These are phyloP conservation scores for Dryas drummondii DNA, from an alignment of 306 rosid genomes.

Conservation along the genomic window DNA sequence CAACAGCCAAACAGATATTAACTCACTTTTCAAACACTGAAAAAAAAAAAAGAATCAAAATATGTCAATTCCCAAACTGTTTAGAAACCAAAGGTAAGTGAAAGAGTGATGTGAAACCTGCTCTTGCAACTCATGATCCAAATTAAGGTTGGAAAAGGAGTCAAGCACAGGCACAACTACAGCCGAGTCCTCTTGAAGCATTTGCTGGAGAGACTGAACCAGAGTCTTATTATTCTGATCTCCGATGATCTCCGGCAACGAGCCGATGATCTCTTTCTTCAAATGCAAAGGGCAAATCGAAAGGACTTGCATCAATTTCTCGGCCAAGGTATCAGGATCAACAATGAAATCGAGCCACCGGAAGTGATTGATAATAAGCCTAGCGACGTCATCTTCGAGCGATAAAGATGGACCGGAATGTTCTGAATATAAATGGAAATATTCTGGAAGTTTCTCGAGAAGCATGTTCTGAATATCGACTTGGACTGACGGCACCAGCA, in stretches of 20 bases:
- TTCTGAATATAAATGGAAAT: conserved; percentile 21
- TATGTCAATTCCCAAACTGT: not conserved
- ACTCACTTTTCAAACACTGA: too few species aligned
- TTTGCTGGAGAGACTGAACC: conserved; percentile 36
- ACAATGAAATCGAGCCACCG: conserved; percentile 45
- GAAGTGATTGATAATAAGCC: conserved; percentile 41
- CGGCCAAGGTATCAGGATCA: conserved; percentile 32
- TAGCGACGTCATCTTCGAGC: conserved; percentile 36
- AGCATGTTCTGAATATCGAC: conserved; percentile 34
- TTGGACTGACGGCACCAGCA: conserved; percentile 37
- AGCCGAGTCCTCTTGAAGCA: conserved; percentile 39
- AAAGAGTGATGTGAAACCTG: conserved; percentile 23
- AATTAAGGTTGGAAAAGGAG: conserved; percentile 36
- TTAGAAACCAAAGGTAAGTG: not conserved
- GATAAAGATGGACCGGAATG: conserved; percentile 19
- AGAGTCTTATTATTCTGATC: conserved; percentile 33
- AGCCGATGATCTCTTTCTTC: conserved; percentile 44
- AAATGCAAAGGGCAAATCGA: conserved; percentile 36
- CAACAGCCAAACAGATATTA: not conserved
- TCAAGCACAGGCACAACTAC: conserved; percentile 39
- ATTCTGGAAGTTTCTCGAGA: conserved; percentile 45
- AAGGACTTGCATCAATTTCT: conserved; percentile 39
- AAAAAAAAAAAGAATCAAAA: too few species aligned
- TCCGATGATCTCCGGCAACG: conserved; percentile 40
- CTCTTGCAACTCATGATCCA: conserved; percentile 37